Evolutionary conservation across 176 grass and related monocot species (phyloP), one percentile per base, ranked within the genome.

Genomic region (Eleusine coracana): DNA sequence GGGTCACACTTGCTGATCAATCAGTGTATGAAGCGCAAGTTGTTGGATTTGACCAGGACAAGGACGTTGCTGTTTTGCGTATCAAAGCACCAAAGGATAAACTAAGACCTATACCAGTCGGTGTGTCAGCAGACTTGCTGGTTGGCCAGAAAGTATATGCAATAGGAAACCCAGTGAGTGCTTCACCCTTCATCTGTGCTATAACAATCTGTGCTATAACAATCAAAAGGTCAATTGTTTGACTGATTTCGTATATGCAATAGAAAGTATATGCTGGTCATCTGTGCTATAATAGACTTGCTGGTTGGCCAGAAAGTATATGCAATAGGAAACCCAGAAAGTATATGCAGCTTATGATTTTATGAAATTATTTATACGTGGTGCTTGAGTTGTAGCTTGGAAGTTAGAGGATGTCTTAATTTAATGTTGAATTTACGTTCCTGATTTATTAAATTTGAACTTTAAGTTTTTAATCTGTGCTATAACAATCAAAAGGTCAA

Each of bases 61-160:
- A 99, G 84, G 96, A 99, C 78, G 96, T 99, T 60, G 96, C 93
- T 69, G 96, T 99, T 55, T 88, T 99, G 86, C 79, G 87, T 82
- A 90, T 99, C 75, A 71, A 96, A 90, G 96, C 93, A 72, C 89
- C 91, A 78, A 96, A 88, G 48, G 89, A 96, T 64, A 99, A 99
- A 85, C 88, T 99, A 85, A 93, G 96, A 44, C 96, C 96, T 50
- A 77, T 99, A 78, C 96, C 96, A 27, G 25, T 99, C 81, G 96
- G 96, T 27, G 63, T 99, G 20, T 99, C 96, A 77, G 87, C 96
- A 42, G 89, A 99, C 71, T 79, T 99, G 74, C 75, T 99, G 56
- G 96, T 99, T 7, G 93, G 96, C 66, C 96, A 99, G 85, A 99
- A 99, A 93, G 96, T 99, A 70, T 99, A 65, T 90, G 96, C 96